Base-by-base conservation (phyloP, 73 alveolate genomes). In the Uronychia binucleata region DNA sequence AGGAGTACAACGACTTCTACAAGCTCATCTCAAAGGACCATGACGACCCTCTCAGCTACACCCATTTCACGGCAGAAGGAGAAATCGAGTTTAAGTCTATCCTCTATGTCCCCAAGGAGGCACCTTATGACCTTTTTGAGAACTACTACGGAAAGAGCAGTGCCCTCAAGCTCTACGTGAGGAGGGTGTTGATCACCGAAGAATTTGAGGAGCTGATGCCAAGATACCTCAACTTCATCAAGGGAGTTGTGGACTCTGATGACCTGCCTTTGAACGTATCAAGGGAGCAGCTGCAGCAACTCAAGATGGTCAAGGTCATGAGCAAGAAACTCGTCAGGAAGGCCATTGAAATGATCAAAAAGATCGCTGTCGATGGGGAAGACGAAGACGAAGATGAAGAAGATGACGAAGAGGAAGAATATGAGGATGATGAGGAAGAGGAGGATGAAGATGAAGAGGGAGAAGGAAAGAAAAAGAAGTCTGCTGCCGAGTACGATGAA, bases 231-330 rank as follows among this genome's bases (percentile, higher is more conserved):
- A 97, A 97, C 93, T 98, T 98, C 95, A 92, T 98, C 46, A 96
- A 93, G 88, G 99, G 99, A 34, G 99, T 98, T 28, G 99, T 98
- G 30, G 99, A 98, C 90, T 97, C 99, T 28, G 99, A 98, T 91
- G 99, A 98, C 80, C 91, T 98, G 75, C 99, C 99, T 25, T 92
- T 98, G 79, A 97, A 98, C 92, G 99, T 98, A 78, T 94, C 99
- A 87, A 96, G 99, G 82, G 99, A 98, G 93, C 95, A 96, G 85
- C 96, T 98, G 86, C 98, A 98, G 90, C 97, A 98, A 96, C 83
- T 87, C 76, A 98, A 98, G 92, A 96, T 97, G 97, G 88, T 97
- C 77, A 97, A 97, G 92, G 99, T 97, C 77, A 95, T 97, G 93
- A 90, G 97, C 92, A 97, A 96, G 95, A 97, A 97, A 96, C 90